A percentile compares a stretch with the other conserved stretches of the same genome.
phyloP scores from a whole-genome alignment of 75 land plant species.

The Picea sitchensis region DNA sequence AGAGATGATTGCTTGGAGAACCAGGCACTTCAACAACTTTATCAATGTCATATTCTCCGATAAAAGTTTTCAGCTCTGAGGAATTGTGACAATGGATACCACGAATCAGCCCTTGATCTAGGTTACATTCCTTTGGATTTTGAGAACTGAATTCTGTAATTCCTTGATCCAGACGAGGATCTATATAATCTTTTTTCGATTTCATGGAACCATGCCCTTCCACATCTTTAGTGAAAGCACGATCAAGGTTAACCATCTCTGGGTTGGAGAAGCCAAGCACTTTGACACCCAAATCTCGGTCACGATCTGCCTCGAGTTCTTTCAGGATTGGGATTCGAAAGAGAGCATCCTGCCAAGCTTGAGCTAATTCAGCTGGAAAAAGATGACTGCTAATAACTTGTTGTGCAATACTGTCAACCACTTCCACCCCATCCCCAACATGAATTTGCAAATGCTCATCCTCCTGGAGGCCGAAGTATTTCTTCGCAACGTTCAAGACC shows the following conservation, averaged over 20 bases:
- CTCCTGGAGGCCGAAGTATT: slow-evolving; percentile 67
- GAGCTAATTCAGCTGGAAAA: not conserved
- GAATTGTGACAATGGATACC: too few relatives aligned
- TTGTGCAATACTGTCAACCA: slow-evolving; percentile 25
- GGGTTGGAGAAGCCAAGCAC: too few relatives aligned
- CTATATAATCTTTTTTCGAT: not conserved
- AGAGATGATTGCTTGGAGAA: not conserved
- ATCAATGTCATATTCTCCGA: not conserved
- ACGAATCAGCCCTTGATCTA: too few relatives aligned
- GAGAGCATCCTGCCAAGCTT: not conserved
- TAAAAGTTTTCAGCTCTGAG: too few relatives aligned
- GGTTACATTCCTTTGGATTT: not conserved
- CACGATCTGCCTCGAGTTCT: not conserved
- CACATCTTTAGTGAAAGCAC: not conserved
- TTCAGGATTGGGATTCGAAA: not conserved
- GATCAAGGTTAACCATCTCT: not conserved
- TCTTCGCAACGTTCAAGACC: slow-evolving; percentile 54
- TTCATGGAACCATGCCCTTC: not conserved
- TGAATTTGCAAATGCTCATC: slow-evolving; percentile 22
- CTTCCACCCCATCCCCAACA: slow-evolving; percentile 65
- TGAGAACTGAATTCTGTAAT: not conserved
- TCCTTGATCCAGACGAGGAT: not conserved
- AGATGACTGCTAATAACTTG: not conserved
- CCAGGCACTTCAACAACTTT: not conserved
- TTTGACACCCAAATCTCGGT: not conserved